Evolutionary conservation across 495 filamentous ascomycete species (phyloP), one percentile per base, ranked within the genome.

Genomic region (Xanthoparmelia taractica): DNA sequence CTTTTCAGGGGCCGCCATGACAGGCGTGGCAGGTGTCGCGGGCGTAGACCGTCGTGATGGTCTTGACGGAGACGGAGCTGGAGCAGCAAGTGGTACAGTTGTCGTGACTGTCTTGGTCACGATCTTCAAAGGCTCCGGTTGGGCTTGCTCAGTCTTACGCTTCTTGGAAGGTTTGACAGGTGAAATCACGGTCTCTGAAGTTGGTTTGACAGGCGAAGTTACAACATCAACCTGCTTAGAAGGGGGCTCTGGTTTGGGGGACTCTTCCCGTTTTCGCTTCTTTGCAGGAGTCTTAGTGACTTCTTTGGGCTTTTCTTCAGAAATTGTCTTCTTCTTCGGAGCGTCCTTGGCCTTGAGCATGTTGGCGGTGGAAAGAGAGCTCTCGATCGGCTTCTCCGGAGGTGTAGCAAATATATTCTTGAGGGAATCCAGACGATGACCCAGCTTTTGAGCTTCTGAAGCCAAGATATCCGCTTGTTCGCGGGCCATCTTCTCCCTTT

Each of bases 401-500:
- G 38, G 68, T 47, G 57, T 66, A 37, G 60, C 55, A 63, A 82
- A 81, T 59, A 79, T 68, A 58, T 72, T 73, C 55, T 75, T 76
- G 61, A 87, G 82, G 37, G 72, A 74, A 56, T 77, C 76, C 29
- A 82, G 82, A 66, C 80, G 73, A 57, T 78, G 77, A 18, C 74
- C 74, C 67, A 87, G 76, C 61, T 78, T 80, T 62, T 81, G 79
- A 37, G 82, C 81, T 27, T 84, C 84, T 69, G 84, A 75, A 66
- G 89, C 86, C 55, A 79, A 74, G 36, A 75, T 75, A 31, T 80
- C 79, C 29, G 77, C 75, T 57, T 87, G 85, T 72, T 90, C 85
- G 56, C 88, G 83, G 20, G 81, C 78, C 74, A 88, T 69, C 61
- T 80, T 79, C 73, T 92, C 89, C 54, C 86, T 84, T 78, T 95